phyloP scores from a whole-genome alignment of 441 rosid genomes.

The Kokia cookei region DNA sequence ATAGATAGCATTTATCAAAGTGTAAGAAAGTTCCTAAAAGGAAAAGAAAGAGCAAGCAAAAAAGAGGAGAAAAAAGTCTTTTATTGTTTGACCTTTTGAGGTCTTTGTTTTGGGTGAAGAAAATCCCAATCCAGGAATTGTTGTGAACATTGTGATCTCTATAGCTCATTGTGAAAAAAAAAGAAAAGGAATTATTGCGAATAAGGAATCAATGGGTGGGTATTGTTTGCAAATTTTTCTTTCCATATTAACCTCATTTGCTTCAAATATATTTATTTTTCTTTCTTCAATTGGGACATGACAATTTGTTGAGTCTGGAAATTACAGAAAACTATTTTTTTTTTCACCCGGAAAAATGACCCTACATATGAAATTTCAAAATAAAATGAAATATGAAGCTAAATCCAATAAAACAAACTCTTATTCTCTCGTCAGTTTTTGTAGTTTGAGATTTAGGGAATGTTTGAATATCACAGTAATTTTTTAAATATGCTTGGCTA shows the following conservation, averaged over 20 bases:
- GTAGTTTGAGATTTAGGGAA: no score
- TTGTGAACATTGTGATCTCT: conserved; percentile 51
- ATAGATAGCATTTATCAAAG: conserved; percentile 16
- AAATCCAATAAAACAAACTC: no score
- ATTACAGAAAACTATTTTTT: no score
- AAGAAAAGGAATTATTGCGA: not conserved
- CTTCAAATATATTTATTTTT: not conserved
- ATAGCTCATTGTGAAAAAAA: conserved; percentile 18
- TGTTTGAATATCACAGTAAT: no score
- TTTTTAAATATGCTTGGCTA: no score
- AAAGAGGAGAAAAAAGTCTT: not conserved
- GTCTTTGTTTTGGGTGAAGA: conserved; percentile 29
- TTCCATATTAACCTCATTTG: not conserved
- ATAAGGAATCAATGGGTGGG: not conserved
- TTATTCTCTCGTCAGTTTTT: no score
- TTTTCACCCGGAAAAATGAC: no score
- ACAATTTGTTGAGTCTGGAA: no score
- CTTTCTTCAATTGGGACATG: no score
- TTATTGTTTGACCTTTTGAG: conserved; percentile 16
- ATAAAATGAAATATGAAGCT: no score
- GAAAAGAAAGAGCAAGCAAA: not conserved
- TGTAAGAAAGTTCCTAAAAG: conserved; percentile 26
- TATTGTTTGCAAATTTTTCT: not conserved
- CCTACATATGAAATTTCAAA: no score
- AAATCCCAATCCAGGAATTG: conserved; percentile 46